Base-by-base conservation (phyloP, 2,329 filamentous ascomycete species). In the Ascochyta rabiei region DNA sequence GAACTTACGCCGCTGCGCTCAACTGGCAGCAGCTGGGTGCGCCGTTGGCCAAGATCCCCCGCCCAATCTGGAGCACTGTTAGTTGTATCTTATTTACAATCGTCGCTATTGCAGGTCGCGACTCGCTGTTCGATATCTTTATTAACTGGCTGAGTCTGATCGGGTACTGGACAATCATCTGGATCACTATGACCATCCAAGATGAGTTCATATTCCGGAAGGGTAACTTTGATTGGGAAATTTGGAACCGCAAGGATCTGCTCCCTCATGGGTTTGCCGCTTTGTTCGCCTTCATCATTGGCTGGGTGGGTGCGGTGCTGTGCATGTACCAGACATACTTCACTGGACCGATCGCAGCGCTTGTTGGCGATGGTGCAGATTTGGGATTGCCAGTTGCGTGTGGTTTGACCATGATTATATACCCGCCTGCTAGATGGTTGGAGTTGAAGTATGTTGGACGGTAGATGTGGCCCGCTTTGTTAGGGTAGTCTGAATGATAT, bases 21-120 rank as follows among this genome's bases (percentile, higher is more conserved):
- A 86, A 85, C 23, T 79, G 89, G 34, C 88, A 90, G 70, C 82
- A 89, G 16, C 76, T 91, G 26, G 81, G 80, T 12, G 80, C 80
- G 38, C 80, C 79, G 63, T 82, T 85, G 2, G 81, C 84, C 57
- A 80, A 78, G 43, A 80, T 90, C 0, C 88, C 88, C 1, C 85
- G 88, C 4, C 89, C 87, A 72, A 66, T 88, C 62, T 90, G 86
- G 86, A 86, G 84, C 1, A 78, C 84, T 30, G 67, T 88, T 47
- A 56, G 53, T 2, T 63, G 59, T 43, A 57, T 81, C 83, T 79
- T 53, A 85, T 86, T 0, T 77, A 81, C 48, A 77, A 37, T 89
- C 86, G 73, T 82, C 87, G 87, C 83, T 23, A 86, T 91, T 63
- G 84, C 86, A 0, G 86, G 86, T 0, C 80, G 85, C 10, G 77